Evolutionary conservation across 192 early-diverging fungal species (phyloP), one percentile per base, ranked within the genome.

Genomic region (Coemansia sp.): DNA sequence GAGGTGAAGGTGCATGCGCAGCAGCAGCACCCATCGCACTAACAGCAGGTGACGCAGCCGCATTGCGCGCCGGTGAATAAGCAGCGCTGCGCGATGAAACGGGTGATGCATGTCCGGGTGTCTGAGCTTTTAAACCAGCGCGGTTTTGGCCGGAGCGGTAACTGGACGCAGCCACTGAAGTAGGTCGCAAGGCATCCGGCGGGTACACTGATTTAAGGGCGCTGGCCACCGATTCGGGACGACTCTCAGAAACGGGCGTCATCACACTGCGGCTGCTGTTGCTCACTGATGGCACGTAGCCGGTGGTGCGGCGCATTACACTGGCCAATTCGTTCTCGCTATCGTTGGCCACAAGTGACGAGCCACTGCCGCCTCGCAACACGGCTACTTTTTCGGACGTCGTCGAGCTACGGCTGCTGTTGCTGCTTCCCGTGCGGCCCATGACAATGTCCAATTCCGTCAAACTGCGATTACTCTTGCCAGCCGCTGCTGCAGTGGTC

Each of bases 391-490:
- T 57, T 0, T 42, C 67, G 0, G 70, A n/a, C 4, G 52, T 42
- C 3, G 68, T 54, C 14, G 61, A 39, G 2, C 61, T 65, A 1
- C 53, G 53, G 0, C 67, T 59, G 54, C 61, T 64, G 24, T 57
- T 68, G 2, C 56, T 54, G 17, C 67, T 64, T 29, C 72, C 80
- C 0, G 80, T 83, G 61, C 80, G 80, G 21, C 72, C 72, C 75
- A 83, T 74, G 14, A 83, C 80, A 53, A 78, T 70, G 23, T 83
- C 80, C 14, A 83, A 75, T 70, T 83, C 80, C 10, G 74, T 76
- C 24, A 78, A 30, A 57, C 79, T 82, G 51, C 56, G 57, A 29
- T 69, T 71, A 27, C 21, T 11, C 36, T 51, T 46, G 5, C 36
- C 55, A 0, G 54, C 39, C 3, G 65, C 20, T 0, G 31, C 51